Evolutionary conservation across 2,329 filamentous ascomycete species (phyloP).

Genomic region (Cladophialophora carrionii): DNA sequence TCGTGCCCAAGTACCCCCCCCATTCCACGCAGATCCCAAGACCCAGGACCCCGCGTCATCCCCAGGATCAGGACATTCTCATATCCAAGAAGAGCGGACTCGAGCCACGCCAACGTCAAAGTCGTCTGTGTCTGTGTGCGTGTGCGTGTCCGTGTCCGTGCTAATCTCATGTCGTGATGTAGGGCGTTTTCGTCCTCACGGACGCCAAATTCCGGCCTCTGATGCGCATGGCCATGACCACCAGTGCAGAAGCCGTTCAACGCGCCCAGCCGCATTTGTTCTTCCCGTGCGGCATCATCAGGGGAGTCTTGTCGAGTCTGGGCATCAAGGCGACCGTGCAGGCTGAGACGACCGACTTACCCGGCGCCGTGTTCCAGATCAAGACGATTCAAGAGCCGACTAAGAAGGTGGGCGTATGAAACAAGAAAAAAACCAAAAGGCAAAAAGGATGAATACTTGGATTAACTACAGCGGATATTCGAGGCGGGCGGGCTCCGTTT

Average conservation of each 20-base stretch:
- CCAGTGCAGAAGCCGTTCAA: constrained; percentile 70
- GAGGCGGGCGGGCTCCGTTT: too few relatives aligned
- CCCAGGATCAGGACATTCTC: background rate
- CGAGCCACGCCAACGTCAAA: background rate
- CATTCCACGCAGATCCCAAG: too few relatives aligned
- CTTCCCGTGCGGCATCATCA: constrained; percentile 91
- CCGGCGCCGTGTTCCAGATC: constrained; percentile 91
- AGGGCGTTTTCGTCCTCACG: constrained; percentile 94
- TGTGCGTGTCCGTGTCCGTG: background rate
- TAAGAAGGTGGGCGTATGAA: constrained; percentile 22
- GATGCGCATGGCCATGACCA: constrained; percentile 82
- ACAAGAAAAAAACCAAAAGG: background rate
- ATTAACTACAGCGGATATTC: background rate
- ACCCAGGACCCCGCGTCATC: too few relatives aligned
- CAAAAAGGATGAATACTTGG: background rate
- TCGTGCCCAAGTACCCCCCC: background rate
- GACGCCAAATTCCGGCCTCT: constrained; percentile 91
- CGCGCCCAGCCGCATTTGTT: constrained; percentile 79
- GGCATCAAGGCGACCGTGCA: constrained; percentile 90
- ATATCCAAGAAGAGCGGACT: background rate
- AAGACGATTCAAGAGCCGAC: constrained; percentile 60
- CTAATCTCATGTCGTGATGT: constrained; percentile 9
- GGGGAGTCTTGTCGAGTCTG: constrained; percentile 88
- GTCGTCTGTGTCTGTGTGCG: background rate
- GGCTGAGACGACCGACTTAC: constrained; percentile 84